Conservation (phyloP, 192 early-diverging fungal genomes). For the Chytriomyces sp. region DNA sequence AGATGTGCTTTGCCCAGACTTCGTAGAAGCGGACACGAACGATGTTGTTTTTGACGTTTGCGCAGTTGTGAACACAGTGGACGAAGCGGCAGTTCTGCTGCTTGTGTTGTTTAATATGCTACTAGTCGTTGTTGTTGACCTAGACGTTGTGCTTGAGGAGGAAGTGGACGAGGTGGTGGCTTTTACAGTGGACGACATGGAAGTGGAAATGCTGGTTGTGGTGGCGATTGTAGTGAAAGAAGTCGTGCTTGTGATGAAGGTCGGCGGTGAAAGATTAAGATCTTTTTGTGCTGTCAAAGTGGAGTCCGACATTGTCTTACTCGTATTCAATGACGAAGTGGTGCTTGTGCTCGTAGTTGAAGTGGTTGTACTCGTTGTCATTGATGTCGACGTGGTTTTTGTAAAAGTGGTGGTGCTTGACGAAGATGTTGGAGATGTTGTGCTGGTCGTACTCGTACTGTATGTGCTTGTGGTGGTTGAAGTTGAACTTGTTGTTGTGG, state of each 20-base stretch:
- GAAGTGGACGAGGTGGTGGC: neutral
- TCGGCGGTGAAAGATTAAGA: neutral
- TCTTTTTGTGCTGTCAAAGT: neutral
- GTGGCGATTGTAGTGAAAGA: neutral
- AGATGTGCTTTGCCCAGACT: neutral
- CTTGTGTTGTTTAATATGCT: neutral
- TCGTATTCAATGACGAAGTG: neutral
- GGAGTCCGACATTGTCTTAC: neutral
- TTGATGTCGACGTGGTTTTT: neutral
- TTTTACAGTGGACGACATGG: neutral
- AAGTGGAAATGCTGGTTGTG: neutral
- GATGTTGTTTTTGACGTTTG: neutral
- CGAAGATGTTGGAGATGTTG: neutral
- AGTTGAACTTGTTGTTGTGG: constrained; percentile 5
- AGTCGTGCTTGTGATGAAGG: neutral
- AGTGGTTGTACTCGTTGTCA: neutral
- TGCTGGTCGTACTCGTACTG: constrained; percentile 3
- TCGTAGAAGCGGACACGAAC: neutral
- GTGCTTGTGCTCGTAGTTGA: neutral
- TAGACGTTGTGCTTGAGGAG: neutral
- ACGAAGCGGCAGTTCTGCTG: neutral
- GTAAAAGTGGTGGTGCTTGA: neutral
- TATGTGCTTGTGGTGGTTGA: constrained; percentile 5
- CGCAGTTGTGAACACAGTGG: neutral
- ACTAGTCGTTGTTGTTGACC: neutral